Evolutionary conservation across 805 yeast species (phyloP), one percentile per base, ranked within the genome.

Genomic region (Ogataea allantospora): DNA sequence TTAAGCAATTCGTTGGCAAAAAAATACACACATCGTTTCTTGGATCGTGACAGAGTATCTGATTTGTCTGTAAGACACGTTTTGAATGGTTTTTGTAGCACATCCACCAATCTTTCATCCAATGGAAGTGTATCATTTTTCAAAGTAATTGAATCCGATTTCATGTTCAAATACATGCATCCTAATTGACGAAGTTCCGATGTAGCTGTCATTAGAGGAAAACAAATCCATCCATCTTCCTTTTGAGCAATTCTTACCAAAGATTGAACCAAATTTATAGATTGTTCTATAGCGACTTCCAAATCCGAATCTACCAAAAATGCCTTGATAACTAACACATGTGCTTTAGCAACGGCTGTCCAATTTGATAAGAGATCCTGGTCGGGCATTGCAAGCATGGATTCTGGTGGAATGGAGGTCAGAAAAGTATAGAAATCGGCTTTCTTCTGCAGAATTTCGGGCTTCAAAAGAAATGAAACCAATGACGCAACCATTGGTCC

Each of bases 31-130:
- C 81, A 84, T 46, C 62, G 60, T 51, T 80, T 71, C 54, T 84
- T 83, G 43, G 82, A 75, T 10, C 51, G 50, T 0, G 31, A 34
- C 14, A 58, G 32, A 18, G 73, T 73, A n/a, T 76, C 73, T 43
- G 78, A 78, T 41, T 89, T 72, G 59, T 88, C 96, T 46, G 84
- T 85, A 29, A 88, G 66, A 45, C 95, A 85, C 4, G 83, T 55
- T 41, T 83, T 85, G 63, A 87, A 83, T 6, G 89, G 75, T 43
- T 78, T 71, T 58, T 87, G 88, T 38, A 88, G 68, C 2, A 50
- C 53, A 27, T 55, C 55, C 3, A 60, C 60, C 26, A 56, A 43
- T 38, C 43, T 42, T 40, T 54, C 67, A 28, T 54, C 57, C 21
- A 49, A 27, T 6, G 53, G 35, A 6, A 42, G 29, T 8, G 45